phyloP scores from a whole-genome alignment of 1,139 yeast species.

The Hanseniaspora gamundiae region DNA sequence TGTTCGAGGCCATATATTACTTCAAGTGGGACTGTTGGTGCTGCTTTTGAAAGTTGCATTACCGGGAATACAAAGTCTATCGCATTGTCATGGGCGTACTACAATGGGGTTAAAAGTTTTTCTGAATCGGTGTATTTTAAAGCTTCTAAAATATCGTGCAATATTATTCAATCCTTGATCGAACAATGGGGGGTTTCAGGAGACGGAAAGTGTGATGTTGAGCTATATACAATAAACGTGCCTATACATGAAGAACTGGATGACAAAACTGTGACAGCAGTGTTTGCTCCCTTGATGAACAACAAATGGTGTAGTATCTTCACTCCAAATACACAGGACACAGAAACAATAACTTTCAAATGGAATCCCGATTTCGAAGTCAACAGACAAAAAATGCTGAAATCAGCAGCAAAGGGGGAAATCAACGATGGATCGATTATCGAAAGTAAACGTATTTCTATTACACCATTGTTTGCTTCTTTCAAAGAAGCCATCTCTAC shows the following conservation, averaged over 20 bases:
- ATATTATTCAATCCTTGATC: constrained; percentile 46
- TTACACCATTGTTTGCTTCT: constrained; percentile 74
- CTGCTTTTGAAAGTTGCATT: constrained; percentile 88
- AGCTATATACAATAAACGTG: constrained; percentile 71
- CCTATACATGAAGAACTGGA: constrained; percentile 51
- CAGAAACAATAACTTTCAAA: constrained; percentile 39
- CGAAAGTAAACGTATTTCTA: constrained; percentile 43
- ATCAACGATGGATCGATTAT: constrained; percentile 32
- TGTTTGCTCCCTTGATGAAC: constrained; percentile 65
- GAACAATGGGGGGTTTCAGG: constrained; percentile 34
- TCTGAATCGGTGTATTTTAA: constrained; percentile 41
- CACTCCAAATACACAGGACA: constrained; percentile 21
- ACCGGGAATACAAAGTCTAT: constrained; percentile 56
- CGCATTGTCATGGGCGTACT: constrained; percentile 76
- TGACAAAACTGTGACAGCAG: constrained; percentile 42
- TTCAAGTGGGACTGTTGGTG: constrained; percentile 95
- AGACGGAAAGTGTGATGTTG: constrained; percentile 29
- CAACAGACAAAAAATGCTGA: constrained; percentile 49
- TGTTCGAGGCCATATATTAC: constrained; percentile 82
- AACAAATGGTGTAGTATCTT: constrained; percentile 52
- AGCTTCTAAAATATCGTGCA: constrained; percentile 60
- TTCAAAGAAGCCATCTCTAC: constrained; percentile 37
- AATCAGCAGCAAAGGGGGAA: constrained; percentile 35
- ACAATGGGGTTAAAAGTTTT: constrained; percentile 37
- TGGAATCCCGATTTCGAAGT: constrained; percentile 80